Evolutionary conservation across 352 stramenopile species (phyloP).

Genomic region (Poterioochromonas sp.): DNA sequence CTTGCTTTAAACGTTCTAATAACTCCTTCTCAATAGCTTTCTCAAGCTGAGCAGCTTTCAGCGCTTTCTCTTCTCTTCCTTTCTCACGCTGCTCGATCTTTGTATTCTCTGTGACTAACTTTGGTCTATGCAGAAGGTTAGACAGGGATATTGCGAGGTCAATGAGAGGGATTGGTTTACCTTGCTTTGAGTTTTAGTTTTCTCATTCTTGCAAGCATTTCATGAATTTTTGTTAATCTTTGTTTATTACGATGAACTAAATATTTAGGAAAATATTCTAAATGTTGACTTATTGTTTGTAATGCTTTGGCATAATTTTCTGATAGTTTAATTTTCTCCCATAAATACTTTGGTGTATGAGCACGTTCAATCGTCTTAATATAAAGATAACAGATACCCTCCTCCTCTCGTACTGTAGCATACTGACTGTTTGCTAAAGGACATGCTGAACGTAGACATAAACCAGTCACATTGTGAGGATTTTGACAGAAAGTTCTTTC

Average conservation of each 20-base stretch:
- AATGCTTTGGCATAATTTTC: constrained; percentile 94
- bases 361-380: constrained; percentile 98
- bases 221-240: constrained; percentile 96
- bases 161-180: not conserved
- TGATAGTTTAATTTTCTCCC: constrained; percentile 93
- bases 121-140: constrained; percentile 52
- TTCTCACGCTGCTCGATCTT: constrained; percentile 85
- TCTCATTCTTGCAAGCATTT: constrained; percentile 97
- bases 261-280: constrained; percentile 96
- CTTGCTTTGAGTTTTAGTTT: constrained; percentile 87
- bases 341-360: constrained; percentile 95
- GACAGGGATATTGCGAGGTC: not conserved
- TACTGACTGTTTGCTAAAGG: constrained; percentile 95
- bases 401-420: constrained; percentile 92
- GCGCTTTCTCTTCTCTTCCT: constrained; percentile 89
- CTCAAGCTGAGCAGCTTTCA: constrained; percentile 85
- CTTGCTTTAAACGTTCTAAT: constrained; percentile 88
- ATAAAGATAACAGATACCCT: constrained; percentile 76
- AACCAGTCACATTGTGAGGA: constrained; percentile 89
- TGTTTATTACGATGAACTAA: constrained; percentile 97
- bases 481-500: constrained; percentile 93
- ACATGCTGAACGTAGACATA: constrained; percentile 91
- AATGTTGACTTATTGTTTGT: constrained; percentile 81
- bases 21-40: constrained; percentile 92
- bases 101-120: constrained; percentile 85